Conservation (phyloP, 163 green algal genomes). For the Prototheca wickerhamii region DNA sequence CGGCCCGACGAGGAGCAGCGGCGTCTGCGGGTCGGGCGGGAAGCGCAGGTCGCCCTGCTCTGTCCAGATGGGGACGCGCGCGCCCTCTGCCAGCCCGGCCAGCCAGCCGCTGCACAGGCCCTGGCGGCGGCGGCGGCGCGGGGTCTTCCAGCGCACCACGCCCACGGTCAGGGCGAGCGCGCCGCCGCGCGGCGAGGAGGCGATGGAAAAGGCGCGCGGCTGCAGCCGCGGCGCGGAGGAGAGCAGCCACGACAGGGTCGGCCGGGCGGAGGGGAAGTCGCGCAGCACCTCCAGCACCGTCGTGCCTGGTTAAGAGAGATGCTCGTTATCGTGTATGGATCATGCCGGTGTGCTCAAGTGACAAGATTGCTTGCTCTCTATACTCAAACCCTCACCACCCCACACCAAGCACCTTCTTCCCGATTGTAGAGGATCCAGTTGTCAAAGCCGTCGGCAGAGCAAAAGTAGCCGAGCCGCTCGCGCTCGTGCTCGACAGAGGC, state of each 20-base stretch:
- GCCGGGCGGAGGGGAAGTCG: slow-evolving; percentile 67
- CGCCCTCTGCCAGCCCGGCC: slow-evolving; percentile 26
- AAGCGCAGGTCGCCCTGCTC: slow-evolving; percentile 54
- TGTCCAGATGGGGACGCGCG: slow-evolving; percentile 58
- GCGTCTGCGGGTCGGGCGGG: slow-evolving; percentile 30
- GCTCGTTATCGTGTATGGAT: neutral
- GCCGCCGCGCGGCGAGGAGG: slow-evolving; percentile 46
- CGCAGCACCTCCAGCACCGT: slow-evolving; percentile 75
- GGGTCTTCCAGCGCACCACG: slow-evolving; percentile 72
- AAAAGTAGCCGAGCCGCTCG: slow-evolving; percentile 82
- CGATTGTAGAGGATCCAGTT: slow-evolving; percentile 70
- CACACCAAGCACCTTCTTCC: slow-evolving; percentile 23
- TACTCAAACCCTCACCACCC: neutral
- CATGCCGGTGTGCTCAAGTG: neutral
- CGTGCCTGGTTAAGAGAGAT: slow-evolving; percentile 30
- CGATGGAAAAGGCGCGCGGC: slow-evolving; percentile 78
- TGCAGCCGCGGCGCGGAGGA: slow-evolving; percentile 40
- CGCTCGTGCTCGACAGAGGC: slow-evolving; percentile 24
- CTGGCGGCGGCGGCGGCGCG: slow-evolving; percentile 44
- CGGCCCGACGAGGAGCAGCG: slow-evolving; percentile 74
- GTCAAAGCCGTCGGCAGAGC: slow-evolving; percentile 66
- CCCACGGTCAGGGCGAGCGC: slow-evolving; percentile 40
- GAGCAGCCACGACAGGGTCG: slow-evolving; percentile 77
- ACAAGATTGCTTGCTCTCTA: neutral
- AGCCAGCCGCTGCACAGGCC: slow-evolving; percentile 80